Base-by-base conservation (phyloP, 2,329 filamentous ascomycete genomes). In the Monosporascus sp. region DNA sequence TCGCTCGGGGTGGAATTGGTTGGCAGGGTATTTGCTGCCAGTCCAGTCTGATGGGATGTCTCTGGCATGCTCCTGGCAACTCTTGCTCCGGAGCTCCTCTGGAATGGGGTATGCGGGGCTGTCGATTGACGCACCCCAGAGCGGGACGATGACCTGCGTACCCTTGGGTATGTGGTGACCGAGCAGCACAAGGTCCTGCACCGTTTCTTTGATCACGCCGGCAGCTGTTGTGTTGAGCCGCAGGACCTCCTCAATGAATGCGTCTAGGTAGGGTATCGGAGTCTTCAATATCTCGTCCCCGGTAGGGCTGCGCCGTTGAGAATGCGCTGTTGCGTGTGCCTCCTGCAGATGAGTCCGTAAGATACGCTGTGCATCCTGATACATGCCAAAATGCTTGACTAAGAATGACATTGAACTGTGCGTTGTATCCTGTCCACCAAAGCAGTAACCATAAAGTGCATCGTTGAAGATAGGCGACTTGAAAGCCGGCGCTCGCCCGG, bases 401-500 rank as follows among this genome's bases (percentile, higher is more conserved):
- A 27, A 24, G 25, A 39, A 50, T 39, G 41, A 43, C 49, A 50
- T 31, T 24, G 49, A 43, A 22, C 38, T 45, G 36, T 25, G 31
- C 11, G 49, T 50, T 9, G 49, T 50, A 27, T 50, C 49, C 27
- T 50, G 38, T 7, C 49, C 49, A 39, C 22, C 49, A 9, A 39
- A 39, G 17, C 41, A 37, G 39, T 50, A 50, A 7, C 49, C 49
- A 24, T 45, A 50, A 14, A 50, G 49, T 45, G 38, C 22, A 45
- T 39, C 38, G 38, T 39, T 39, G 38, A 39, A 39, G 18, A 39
- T 39, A 8, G 55, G 52, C 3, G 54, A 53, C 41, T 53, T 35
- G 48, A 55, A 55, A 1, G 52, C 55, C 25, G 57, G 52, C 5
- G 25, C 31, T 15, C 57, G 48, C 18, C 44, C 51, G 38, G 57